Evolutionary conservation across 1,284 basidiomycete species (phyloP).

Genomic region (Mycosarcoma maydis): DNA sequence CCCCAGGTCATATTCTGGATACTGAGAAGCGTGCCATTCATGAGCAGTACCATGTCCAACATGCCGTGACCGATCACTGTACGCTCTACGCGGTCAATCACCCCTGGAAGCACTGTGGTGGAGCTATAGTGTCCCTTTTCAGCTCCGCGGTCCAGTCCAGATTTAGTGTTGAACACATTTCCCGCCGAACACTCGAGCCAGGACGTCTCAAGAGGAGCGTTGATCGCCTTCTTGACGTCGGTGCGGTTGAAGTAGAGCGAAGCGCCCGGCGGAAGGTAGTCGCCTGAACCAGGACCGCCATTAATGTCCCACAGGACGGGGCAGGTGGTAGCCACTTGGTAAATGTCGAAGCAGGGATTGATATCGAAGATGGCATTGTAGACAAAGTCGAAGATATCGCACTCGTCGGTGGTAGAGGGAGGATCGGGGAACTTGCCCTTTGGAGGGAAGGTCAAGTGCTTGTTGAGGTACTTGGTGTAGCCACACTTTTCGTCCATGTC

Average conservation of each 20-base stretch:
- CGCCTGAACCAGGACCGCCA: constrained; percentile 17
- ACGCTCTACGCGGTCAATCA: constrained; percentile 55
- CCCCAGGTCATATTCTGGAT: constrained; percentile 66
- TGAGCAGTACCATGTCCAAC: constrained; percentile 54
- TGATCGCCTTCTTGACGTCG: constrained; percentile 58
- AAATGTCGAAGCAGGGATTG: constrained; percentile 52
- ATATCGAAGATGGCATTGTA: constrained; percentile 21
- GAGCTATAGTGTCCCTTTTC: constrained; percentile 18
- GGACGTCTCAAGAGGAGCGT: constrained; percentile 35
- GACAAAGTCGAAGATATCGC: constrained; percentile 32
- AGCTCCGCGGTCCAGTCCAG: constrained; percentile 24
- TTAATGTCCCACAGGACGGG: constrained; percentile 37
- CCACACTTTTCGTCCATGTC: constrained; percentile 50
- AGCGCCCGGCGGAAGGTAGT: constrained; percentile 26
- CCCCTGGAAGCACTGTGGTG: constrained; percentile 39
- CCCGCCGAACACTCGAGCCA: constrained; percentile 51
- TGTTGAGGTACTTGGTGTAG: constrained; percentile 44
- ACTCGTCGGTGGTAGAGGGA: constrained; percentile 17
- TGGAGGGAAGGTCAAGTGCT: constrained; percentile 61
- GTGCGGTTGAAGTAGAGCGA: constrained; percentile 41
- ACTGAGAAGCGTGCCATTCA: constrained; percentile 52
- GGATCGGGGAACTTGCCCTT: constrained; percentile 50
- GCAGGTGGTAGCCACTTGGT: constrained; percentile 38
- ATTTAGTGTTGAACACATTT: constrained; percentile 40
- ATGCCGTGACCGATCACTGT: constrained; percentile 59